These are phyloP conservation scores for Mycena sp. DNA, from an alignment of 1,284 basidiomycete species.

Conservation along the genomic window DNA sequence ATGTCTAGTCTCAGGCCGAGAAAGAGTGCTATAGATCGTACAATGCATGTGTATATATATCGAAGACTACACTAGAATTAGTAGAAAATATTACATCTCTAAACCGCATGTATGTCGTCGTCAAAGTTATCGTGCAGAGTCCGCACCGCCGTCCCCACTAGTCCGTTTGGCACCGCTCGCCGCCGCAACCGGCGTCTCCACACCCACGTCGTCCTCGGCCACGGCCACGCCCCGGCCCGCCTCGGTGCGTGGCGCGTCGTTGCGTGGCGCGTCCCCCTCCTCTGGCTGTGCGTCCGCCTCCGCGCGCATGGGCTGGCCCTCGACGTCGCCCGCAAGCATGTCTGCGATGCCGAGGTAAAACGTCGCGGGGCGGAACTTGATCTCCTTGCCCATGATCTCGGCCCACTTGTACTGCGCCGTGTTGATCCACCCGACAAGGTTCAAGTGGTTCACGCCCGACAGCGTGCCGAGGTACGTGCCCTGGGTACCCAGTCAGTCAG, in stretches of 20 bases:
- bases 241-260: conserved; percentile 3
- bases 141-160: conserved; percentile 1
- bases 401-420: conserved; percentile 87
- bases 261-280: not conserved
- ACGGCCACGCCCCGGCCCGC: conserved; percentile 16
- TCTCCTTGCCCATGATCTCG: conserved; percentile 86
- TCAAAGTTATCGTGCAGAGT: not conserved
- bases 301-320: conserved; percentile 47
- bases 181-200: too few relatives aligned
- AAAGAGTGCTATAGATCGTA: not conserved
- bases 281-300: not conserved
- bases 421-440: conserved; percentile 89
- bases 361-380: conserved; percentile 88
- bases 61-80: conserved; percentile 1
- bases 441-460: conserved; percentile 90
- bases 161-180: conserved; percentile 10
- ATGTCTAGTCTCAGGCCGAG: too few relatives aligned
- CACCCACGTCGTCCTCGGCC: conserved; percentile 10
- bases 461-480: conserved; percentile 90
- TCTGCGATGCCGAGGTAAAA: conserved; percentile 89
- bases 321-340: conserved; percentile 75
- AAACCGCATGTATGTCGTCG: conserved; percentile 8
- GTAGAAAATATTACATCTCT: not conserved
- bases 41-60: not conserved
- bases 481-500: too few relatives aligned